Evolutionary conservation across 768 basidiomycete species (phyloP), one percentile per base, ranked within the genome.

Genomic region (Hemileccinum impolitum): DNA sequence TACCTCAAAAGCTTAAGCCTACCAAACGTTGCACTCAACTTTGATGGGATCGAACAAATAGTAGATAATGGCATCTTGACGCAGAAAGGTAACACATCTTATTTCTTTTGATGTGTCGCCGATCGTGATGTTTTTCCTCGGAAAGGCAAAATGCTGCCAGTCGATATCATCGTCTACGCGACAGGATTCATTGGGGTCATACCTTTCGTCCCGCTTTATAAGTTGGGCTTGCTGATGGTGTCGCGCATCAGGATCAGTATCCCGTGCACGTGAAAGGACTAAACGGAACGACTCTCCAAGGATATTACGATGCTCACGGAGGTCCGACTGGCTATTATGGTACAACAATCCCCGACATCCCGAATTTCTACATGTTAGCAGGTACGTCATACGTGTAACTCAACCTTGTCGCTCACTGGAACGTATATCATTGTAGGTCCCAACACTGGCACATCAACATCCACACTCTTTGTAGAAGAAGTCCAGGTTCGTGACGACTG

Each of bases 291-390:
- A 60, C 61, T 11, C 19, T 71, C 0, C 46, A 54, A 28, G 64
- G 62, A 23, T 72, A 65, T 40, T 70, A 57, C 26, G 51, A 61
- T 5, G 43, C 50, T 1, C 58, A 67, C 7, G 66, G 58, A 4
- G 69, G 70, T 11, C 70, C 70, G 6, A 60, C 64, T 6, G 70
- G 63, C 6, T 72, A 72, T 48, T 48, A 48, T 18, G 68, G 70
- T 12, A 65, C 66, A 2, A 45, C 59, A 9, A 46, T 72, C 31
- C 71, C 70, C 6, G 62, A 56, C 15, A 72, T 71, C n/a, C 70
- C 71, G 1, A 72, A 71, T 36, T 66, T 68, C 46, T 70, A 64
- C 53, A 58, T 63, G 50, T 32, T 71, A 9, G 47, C 52, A 18
- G 70, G 67, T 65, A n/a, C 21, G 59, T 53, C 37, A 6, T 37